A percentile compares a stretch with the other conserved stretches of the same genome.
phyloP scores from a whole-genome alignment of 768 basidiomycete genomes.

The Punctularia strigosozonata region DNA sequence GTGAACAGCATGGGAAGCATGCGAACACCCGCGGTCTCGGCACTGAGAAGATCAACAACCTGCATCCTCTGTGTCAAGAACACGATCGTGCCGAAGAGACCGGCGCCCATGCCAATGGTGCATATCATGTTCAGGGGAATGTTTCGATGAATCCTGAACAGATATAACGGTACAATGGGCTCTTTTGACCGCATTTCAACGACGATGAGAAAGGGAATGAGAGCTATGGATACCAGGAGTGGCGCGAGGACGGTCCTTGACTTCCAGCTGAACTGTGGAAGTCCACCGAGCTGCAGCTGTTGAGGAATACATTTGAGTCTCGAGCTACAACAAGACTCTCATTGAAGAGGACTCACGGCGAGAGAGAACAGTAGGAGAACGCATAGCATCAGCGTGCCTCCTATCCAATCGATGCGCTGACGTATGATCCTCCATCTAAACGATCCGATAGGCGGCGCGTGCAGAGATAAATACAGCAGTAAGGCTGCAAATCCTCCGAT shows the following conservation, averaged over 20 bases:
- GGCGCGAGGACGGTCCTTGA: neutral
- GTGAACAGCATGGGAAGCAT: neutral
- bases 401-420: neutral
- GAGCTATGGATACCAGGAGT: neutral
- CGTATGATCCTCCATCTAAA: neutral
- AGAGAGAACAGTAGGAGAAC: neutral
- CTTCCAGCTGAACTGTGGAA: neutral
- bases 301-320: neutral
- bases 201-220: neutral
- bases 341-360: neutral
- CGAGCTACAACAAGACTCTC: neutral
- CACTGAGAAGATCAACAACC: neutral
- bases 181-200: neutral
- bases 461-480: neutral
- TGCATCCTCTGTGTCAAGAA: neutral
- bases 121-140: neutral
- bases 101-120: neutral
- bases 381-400: neutral
- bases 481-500: neutral
- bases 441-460: neutral
- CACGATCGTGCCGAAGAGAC: neutral
- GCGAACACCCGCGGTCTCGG: neutral
- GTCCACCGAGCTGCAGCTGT: conserved; percentile 1
- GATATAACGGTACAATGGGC: neutral
- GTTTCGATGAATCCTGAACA: neutral